phyloP scores from a whole-genome alignment of 1,284 basidiomycete genomes.

The Trichosporon faecale region DNA sequence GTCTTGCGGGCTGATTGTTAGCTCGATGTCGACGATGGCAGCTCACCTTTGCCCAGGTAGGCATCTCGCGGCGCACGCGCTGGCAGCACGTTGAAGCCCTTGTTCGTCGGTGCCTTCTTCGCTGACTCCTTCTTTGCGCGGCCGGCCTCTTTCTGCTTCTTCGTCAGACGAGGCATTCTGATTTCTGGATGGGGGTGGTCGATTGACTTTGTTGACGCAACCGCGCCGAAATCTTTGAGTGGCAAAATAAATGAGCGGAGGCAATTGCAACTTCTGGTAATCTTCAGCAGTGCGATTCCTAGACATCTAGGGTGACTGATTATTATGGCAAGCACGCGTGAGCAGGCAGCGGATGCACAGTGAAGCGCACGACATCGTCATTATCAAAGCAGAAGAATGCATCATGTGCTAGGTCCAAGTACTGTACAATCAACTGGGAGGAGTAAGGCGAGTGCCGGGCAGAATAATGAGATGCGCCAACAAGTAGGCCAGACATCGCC shows the following conservation, averaged over 20 bases:
- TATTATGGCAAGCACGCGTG: no score
- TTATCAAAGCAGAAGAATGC: conserved; percentile 9
- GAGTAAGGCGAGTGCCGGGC: conserved; percentile 1
- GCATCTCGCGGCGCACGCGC: conserved; percentile 48
- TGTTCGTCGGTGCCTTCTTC: conserved; percentile 14
- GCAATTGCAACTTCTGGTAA: not conserved
- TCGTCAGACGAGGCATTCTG: conserved; percentile 43
- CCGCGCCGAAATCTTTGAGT: conserved; percentile 7
- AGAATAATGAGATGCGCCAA: conserved; percentile 6
- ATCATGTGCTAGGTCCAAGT: conserved; percentile 11
- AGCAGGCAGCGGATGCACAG: no score
- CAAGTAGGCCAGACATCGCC: not conserved
- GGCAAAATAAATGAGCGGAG: conserved; percentile 6
- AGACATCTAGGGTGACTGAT: no score
- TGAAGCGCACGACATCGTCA: not conserved
- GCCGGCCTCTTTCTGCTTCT: conserved; percentile 40
- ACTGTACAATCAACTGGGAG: conserved; percentile 10
- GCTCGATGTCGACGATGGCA: not conserved
- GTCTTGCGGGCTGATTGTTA: conserved; percentile 53
- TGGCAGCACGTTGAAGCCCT: conserved; percentile 50
- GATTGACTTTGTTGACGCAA: not conserved
- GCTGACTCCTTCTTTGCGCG: conserved; percentile 12
- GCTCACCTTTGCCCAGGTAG: conserved; percentile 53
- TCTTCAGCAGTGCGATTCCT: not conserved
- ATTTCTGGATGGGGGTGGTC: not conserved